A percentile compares a stretch with the other conserved stretches of the same genome.
Conservation (phyloP, 1,284 basidiomycete genomes). For the Trametes hirsuta region DNA sequence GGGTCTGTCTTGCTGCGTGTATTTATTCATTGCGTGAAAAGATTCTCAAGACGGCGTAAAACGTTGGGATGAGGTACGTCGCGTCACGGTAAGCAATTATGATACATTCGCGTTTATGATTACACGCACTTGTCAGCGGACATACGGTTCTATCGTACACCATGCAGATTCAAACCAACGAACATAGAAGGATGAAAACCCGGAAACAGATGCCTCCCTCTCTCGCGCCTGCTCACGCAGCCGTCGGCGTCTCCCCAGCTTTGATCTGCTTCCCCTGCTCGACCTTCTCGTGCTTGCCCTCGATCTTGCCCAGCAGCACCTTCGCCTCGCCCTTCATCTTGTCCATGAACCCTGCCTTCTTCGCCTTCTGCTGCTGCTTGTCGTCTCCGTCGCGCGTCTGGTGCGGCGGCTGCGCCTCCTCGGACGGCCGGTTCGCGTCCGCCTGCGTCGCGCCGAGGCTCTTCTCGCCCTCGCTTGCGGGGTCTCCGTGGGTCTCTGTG, state of each 20-base stretch:
- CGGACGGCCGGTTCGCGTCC: slow-evolving; percentile 13
- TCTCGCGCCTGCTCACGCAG: not conserved
- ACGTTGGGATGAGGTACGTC: too few species aligned
- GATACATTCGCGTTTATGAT: too few species aligned
- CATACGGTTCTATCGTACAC: too few species aligned
- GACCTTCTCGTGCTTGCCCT: slow-evolving; percentile 50
- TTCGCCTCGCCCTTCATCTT: slow-evolving; percentile 59
- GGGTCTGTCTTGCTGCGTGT: too few species aligned
- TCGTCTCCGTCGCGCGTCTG: not conserved
- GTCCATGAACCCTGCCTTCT: slow-evolving; percentile 49
- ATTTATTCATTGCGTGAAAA: too few species aligned
- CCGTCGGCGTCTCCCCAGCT: slow-evolving; percentile 23
- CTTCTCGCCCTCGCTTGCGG: slow-evolving; percentile 16
- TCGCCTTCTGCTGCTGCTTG: slow-evolving; percentile 23
- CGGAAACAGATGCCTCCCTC: too few species aligned
- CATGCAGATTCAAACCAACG: not conserved
- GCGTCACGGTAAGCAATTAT: too few species aligned
- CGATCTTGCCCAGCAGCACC: slow-evolving; percentile 52
- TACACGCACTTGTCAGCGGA: too few species aligned
- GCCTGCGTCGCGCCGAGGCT: slow-evolving; percentile 14
- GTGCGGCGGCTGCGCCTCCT: slow-evolving; percentile 16
- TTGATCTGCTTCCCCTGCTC: slow-evolving; percentile 47
- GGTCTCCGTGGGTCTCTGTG: not conserved
- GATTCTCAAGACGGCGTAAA: too few species aligned
- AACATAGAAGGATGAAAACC: too few species aligned